Evolutionary conservation across 2,329 filamentous ascomycete species (phyloP).

Genomic region (Leptoxyphium fumago): DNA sequence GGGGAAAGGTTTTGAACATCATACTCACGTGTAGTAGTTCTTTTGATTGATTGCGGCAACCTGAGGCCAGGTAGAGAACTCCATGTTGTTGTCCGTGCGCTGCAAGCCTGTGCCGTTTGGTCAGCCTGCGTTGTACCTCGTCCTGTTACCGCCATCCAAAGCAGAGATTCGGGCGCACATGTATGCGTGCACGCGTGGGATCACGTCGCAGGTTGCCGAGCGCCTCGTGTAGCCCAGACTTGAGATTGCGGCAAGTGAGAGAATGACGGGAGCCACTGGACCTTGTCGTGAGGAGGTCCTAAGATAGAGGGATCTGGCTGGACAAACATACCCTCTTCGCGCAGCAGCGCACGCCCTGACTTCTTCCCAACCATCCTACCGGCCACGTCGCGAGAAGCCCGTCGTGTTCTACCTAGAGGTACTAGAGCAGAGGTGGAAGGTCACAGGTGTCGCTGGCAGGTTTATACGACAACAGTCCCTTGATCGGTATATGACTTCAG

Average conservation of each 20-base stretch:
- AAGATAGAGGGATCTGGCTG: background rate
- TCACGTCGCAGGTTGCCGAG: too few relatives aligned
- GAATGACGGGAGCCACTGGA: too few relatives aligned
- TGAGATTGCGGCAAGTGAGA: too few relatives aligned
- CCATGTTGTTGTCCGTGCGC: slow-evolving; percentile 97
- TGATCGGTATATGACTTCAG: too few relatives aligned
- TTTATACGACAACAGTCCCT: too few relatives aligned
- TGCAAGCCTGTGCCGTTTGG: slow-evolving; percentile 54
- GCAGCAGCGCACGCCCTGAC: slow-evolving; percentile 45
- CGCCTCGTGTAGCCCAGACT: too few relatives aligned
- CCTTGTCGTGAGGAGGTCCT: background rate
- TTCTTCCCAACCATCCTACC: slow-evolving; percentile 50
- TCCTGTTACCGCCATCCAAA: background rate
- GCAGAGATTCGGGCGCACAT: background rate
- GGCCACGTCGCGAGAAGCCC: background rate
- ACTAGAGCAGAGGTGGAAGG: background rate
- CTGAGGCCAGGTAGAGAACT: slow-evolving; percentile 84
- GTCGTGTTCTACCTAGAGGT: background rate
- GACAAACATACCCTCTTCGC: slow-evolving; percentile 38
- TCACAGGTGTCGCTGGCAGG: background rate
- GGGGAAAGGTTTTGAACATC: background rate
- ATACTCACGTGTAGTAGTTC: slow-evolving; percentile 87
- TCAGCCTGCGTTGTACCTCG: background rate
- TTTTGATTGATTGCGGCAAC: slow-evolving; percentile 95
- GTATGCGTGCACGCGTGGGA: background rate